Evolutionary conservation across 495 filamentous ascomycete species (phyloP).

Genomic region (Daldinia loculata): DNA sequence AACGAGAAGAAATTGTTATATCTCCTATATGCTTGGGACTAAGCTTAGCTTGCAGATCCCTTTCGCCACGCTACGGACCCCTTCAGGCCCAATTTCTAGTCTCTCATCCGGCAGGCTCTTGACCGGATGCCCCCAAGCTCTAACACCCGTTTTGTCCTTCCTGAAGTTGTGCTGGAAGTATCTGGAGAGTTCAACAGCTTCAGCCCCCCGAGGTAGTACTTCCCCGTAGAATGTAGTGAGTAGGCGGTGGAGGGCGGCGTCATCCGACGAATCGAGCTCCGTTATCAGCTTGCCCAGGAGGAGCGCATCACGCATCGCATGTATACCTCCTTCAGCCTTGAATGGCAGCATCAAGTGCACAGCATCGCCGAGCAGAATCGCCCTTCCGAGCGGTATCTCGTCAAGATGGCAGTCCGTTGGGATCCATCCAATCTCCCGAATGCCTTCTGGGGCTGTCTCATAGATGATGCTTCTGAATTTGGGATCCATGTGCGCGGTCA

Average conservation of each 20-base stretch:
- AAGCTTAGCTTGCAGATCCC: slow-evolving; percentile 35
- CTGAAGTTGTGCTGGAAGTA: slow-evolving; percentile 34
- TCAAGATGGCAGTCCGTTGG: slow-evolving; percentile 41
- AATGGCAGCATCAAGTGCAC: slow-evolving; percentile 67
- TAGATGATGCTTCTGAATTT: slow-evolving; percentile 38
- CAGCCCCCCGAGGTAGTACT: slow-evolving; percentile 35
- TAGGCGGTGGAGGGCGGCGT: slow-evolving; percentile 25
- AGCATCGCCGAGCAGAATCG: slow-evolving; percentile 59
- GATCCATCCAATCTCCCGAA: slow-evolving; percentile 35
- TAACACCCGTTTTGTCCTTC: slow-evolving; percentile 29
- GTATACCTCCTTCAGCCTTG: slow-evolving; percentile 38
- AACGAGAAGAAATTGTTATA: background rate
- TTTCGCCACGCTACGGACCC: slow-evolving; percentile 29
- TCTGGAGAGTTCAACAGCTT: slow-evolving; percentile 29
- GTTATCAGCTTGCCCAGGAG: slow-evolving; percentile 26
- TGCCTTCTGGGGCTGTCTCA: slow-evolving; percentile 25
- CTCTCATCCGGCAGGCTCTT: slow-evolving; percentile 37
- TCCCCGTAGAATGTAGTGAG: slow-evolving; percentile 37
- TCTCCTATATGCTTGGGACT: slow-evolving; percentile 29
- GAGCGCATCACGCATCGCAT: slow-evolving; percentile 39
- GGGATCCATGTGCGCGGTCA: slow-evolving; percentile 34
- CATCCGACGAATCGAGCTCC: slow-evolving; percentile 29
- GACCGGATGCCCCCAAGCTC: slow-evolving; percentile 34
- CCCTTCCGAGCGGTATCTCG: slow-evolving; percentile 47
- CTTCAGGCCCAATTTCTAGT: slow-evolving; percentile 35